These are phyloP conservation scores for Heliamphora exappendiculata DNA, from an alignment of 148 eudicot species.

Conservation along the genomic window DNA sequence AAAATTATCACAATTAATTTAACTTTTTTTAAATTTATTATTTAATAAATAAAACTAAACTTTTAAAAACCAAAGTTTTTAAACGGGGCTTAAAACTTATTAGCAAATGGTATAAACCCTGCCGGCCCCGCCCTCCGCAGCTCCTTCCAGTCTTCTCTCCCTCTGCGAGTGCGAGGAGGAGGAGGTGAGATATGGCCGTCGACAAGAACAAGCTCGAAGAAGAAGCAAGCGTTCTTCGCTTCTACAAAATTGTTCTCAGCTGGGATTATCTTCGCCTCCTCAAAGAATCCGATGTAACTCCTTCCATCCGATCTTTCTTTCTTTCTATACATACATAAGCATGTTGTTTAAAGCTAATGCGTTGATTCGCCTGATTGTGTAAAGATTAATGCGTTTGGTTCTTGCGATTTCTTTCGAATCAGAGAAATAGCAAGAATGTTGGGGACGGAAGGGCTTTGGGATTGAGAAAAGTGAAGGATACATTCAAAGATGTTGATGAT, in stretches of 20 bases:
- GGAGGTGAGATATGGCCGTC: not conserved
- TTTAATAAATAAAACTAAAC: too few species aligned
- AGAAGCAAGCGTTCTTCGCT: slow-evolving; percentile 27
- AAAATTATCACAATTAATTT: too few species aligned
- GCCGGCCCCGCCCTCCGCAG: not conserved
- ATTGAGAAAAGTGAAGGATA: slow-evolving; percentile 58
- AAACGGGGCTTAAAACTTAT: too few species aligned
- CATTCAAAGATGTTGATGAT: slow-evolving; percentile 63
- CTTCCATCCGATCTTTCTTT: not conserved
- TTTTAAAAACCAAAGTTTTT: too few species aligned
- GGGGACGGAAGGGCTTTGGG: slow-evolving; percentile 29
- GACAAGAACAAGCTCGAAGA: slow-evolving; percentile 1
- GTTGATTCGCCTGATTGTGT: not conserved
- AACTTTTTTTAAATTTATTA: too few species aligned
- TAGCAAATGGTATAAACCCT: too few species aligned
- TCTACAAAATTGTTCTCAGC: slow-evolving; percentile 73
- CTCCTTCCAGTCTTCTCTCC: not conserved
- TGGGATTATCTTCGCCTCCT: slow-evolving; percentile 76
- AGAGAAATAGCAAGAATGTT: slow-evolving; percentile 29
- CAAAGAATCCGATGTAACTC: slow-evolving; percentile 35
- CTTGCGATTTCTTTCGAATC: slow-evolving; percentile 4
- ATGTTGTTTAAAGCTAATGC: not conserved
- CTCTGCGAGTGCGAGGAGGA: not conserved
- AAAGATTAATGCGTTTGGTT: not conserved
- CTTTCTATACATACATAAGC: not conserved